These are phyloP conservation scores for Heritiera fomes DNA, from an alignment of 345 rosid species.

Conservation along the genomic window DNA sequence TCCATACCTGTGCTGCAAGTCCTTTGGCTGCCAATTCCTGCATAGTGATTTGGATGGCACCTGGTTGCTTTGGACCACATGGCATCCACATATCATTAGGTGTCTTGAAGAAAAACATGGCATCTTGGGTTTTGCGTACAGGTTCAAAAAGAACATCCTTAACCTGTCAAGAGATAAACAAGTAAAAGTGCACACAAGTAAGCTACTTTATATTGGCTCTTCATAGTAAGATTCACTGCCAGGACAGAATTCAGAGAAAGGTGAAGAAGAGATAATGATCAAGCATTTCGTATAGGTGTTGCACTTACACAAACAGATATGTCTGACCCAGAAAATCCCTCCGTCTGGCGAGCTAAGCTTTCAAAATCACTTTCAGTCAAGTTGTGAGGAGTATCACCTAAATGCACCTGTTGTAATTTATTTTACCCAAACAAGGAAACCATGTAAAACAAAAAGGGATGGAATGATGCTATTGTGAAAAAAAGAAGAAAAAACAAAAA, in stretches of 20 bases:
- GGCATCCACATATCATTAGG: slow-evolving; percentile 66
- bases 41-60: slow-evolving; percentile 66
- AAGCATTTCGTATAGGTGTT: not conserved
- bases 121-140: slow-evolving; percentile 84
- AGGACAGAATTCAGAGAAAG: not conserved
- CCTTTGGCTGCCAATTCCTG: slow-evolving; percentile 72
- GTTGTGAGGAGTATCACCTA: slow-evolving; percentile 82
- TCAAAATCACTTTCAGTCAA: slow-evolving; percentile 75
- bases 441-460: slow-evolving; percentile 1
- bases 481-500: slow-evolving; percentile 7
- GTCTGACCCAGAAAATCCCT: slow-evolving; percentile 87
- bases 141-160: slow-evolving; percentile 87
- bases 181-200: not conserved
- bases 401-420: slow-evolving; percentile 56
- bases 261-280: not conserved
- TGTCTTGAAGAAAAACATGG: slow-evolving; percentile 65
- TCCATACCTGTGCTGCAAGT: slow-evolving; percentile 54
- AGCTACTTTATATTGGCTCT: not conserved
- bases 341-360: slow-evolving; percentile 57
- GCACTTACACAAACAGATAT: slow-evolving; percentile 75
- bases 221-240: not conserved
- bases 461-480: not conserved
- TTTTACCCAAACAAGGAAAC: slow-evolving; percentile 14
- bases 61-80: slow-evolving; percentile 71
- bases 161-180: slow-evolving; percentile 40